Percentiles rank a stretch among this genome's conserved stretches.
These are phyloP conservation scores for Nitzschia sp. DNA, from an alignment of 108 stramenopile genomes.

Conservation along the genomic window DNA sequence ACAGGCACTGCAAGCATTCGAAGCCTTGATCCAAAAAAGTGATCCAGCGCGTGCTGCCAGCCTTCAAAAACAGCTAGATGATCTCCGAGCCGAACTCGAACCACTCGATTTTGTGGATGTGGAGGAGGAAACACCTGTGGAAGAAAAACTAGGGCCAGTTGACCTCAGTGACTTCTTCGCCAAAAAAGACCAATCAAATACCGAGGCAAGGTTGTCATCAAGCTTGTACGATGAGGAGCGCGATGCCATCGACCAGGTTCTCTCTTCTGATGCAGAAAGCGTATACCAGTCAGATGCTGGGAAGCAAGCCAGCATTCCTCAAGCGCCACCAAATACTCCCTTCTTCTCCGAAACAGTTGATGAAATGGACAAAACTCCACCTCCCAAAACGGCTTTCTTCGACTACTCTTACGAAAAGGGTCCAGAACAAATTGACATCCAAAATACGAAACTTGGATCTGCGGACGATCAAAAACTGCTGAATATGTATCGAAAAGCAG, in stretches of 20 bases:
- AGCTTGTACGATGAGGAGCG: constrained; percentile 9
- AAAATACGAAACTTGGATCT: constrained; percentile 50
- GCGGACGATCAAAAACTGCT: constrained; percentile 71
- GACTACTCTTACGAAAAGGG: neutral
- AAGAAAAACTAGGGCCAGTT: constrained; percentile 31
- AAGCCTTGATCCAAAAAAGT: constrained; percentile 34
- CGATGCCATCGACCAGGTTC: constrained; percentile 8
- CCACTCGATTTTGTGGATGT: constrained; percentile 38
- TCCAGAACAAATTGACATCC: neutral
- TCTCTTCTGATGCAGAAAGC: neutral
- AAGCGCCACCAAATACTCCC: constrained; percentile 31
- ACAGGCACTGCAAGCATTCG: constrained; percentile 43
- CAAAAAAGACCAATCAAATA: neutral
- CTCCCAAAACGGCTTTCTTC: constrained; percentile 62
- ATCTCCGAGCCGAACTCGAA: constrained; percentile 31
- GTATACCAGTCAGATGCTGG: neutral
- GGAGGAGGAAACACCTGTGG: constrained; percentile 14
- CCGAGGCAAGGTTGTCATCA: neutral
- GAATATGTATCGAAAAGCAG: constrained; percentile 49
- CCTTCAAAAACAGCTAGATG: constrained; percentile 37
- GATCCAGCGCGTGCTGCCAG: constrained; percentile 26
- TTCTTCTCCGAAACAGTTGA: constrained; percentile 30
- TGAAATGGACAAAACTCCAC: constrained; percentile 12
- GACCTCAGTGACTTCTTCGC: constrained; percentile 43
- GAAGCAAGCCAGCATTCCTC: neutral